phyloP scores from a whole-genome alignment of 257 asterid species.

The Penstemon eatonii region DNA sequence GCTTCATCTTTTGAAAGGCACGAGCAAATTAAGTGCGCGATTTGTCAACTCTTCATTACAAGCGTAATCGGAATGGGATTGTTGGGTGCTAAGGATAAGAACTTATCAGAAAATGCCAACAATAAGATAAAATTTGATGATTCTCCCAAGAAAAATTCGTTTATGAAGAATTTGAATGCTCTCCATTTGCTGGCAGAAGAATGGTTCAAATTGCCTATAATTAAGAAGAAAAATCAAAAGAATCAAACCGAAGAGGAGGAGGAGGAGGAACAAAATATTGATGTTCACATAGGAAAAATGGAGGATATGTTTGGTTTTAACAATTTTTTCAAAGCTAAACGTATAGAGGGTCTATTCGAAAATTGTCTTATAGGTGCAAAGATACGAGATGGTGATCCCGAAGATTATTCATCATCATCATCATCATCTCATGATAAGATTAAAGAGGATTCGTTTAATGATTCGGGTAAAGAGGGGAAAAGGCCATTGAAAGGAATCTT shows the following conservation, averaged over 20 bases:
- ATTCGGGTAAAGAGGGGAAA: background rate
- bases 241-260: slow-evolving; percentile 16
- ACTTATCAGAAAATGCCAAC: background rate
- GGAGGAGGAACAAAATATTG: slow-evolving; percentile 19
- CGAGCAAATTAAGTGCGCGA: slow-evolving; percentile 65
- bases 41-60: slow-evolving; percentile 75
- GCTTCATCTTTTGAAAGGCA: slow-evolving; percentile 75
- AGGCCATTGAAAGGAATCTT: slow-evolving; percentile 51
- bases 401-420: slow-evolving; percentile 11
- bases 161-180: slow-evolving; percentile 40
- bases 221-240: slow-evolving; percentile 36
- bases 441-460: slow-evolving; percentile 20
- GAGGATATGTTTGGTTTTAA: slow-evolving; percentile 29
- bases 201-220: slow-evolving; percentile 56
- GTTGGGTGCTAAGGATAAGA: slow-evolving; percentile 37
- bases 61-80: slow-evolving; percentile 65
- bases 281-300: slow-evolving; percentile 25
- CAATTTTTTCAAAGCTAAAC: background rate
- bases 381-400: slow-evolving; percentile 4
- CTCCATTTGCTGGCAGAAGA: slow-evolving; percentile 51
- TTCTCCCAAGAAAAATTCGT: slow-evolving; percentile 36
- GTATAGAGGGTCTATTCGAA: background rate
- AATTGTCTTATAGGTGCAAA: slow-evolving; percentile 5
- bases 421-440: slow-evolving; percentile 16
- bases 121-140: background rate